Base-by-base conservation (phyloP, 306 rosid species). In the Crotalaria pallida region DNA sequence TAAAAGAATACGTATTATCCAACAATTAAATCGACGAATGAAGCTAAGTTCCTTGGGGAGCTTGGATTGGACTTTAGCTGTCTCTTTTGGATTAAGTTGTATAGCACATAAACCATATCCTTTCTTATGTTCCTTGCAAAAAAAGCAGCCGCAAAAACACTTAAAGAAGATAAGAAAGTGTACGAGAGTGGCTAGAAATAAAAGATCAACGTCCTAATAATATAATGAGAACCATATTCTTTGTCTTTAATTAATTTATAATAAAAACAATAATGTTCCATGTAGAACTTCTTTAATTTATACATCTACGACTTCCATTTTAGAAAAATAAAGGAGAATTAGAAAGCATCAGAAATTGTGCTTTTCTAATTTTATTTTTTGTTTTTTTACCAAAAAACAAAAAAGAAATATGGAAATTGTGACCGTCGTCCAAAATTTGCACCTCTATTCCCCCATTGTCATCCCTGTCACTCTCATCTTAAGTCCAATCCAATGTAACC, bases 91-190 rank as follows among this genome's bases (percentile, higher is more conserved):
- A 56, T 67, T 68, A 76, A 58, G 67, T 38, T 58, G 70, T 24
- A 76, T 16, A 75, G 74, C 69, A 67, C 23, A 47, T 1, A 4
- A 17, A 18, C 1, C 9, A 47, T 47, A 16, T 2, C 24, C 52
- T 38, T 48, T 74, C 12, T 29, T 57, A 4, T 5, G 10, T 10
- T 70, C n/a, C 40, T 43, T 11, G 40, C 58, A 52, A 31, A 55
- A 53, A 71, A 71, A 78, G 77, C 13, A 40, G 80, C 74, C 63
- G 64, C 69, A 60, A 69, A 68, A 22, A 12, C n/a, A 0, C 4
- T 43, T 40, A 12, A 53, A 70, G 53, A 78, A 33, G 59, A 71
- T 55, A 69, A 69, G 34, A 72, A 72, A 36, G 74, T 56, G 61
- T 23, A 47, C 7, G 41, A 76, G 47, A 56, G 56, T 71, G 74